phyloP scores from a whole-genome alignment of 2,329 filamentous ascomycete species.

The Pleomassaria siparia region DNA sequence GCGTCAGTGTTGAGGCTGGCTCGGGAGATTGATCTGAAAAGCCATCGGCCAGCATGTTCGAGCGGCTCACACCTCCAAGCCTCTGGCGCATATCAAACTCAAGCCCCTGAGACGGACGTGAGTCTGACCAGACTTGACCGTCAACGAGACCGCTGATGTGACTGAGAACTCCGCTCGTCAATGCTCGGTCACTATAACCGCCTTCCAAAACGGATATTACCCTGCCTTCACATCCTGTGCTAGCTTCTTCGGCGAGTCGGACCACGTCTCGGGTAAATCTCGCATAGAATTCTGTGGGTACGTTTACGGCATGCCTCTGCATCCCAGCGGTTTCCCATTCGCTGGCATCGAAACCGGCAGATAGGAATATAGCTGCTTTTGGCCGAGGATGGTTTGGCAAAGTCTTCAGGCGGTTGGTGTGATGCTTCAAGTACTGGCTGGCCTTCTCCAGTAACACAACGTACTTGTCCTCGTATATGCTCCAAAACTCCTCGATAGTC shows the following conservation, averaged over 20 bases:
- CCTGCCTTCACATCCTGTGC: constrained; percentile 74
- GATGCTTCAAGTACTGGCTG: constrained; percentile 70
- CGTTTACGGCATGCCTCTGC: constrained; percentile 94
- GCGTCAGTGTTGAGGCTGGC: neutral
- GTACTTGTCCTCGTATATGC: constrained; percentile 80
- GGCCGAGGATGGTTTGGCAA: constrained; percentile 62
- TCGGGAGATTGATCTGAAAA: constrained; percentile 20
- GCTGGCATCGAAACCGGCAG: constrained; percentile 94
- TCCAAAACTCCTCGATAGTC: constrained; percentile 82
- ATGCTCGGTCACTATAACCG: constrained; percentile 89
- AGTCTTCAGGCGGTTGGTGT: constrained; percentile 66
- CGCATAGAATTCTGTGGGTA: constrained; percentile 95
- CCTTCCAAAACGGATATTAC: constrained; percentile 94
- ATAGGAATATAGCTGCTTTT: constrained; percentile 89
- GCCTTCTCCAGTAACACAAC: constrained; percentile 76
- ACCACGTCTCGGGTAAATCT: constrained; percentile 85
- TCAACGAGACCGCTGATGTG: constrained; percentile 82
- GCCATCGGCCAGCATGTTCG: constrained; percentile 29
- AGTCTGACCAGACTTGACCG: constrained; percentile 42
- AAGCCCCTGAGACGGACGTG: constrained; percentile 49
- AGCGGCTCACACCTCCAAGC: constrained; percentile 43
- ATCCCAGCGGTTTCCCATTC: constrained; percentile 91
- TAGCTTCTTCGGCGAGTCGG: constrained; percentile 77
- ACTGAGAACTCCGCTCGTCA: constrained; percentile 85
- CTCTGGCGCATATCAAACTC: constrained; percentile 61